Evolutionary conservation across 2,329 filamentous ascomycete species (phyloP).

Genomic region (Clarireedia paspali): DNA sequence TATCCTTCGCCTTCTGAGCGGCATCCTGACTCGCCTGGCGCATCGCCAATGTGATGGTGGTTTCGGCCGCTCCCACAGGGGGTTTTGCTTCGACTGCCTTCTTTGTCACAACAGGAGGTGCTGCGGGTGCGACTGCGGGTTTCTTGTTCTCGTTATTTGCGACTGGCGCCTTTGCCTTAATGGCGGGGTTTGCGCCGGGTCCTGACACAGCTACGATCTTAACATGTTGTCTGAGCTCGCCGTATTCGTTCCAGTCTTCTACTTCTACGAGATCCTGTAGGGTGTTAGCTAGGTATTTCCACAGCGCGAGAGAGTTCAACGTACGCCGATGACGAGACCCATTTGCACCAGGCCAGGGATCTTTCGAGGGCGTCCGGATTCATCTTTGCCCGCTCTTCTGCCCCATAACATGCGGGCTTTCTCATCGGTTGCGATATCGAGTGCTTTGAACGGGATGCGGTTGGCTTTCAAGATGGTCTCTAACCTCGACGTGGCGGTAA

Average conservation of each 20-base stretch:
- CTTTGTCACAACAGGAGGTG: constrained; percentile 13
- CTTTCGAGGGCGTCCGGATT: constrained; percentile 57
- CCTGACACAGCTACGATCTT: constrained; percentile 9
- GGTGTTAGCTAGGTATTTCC: constrained; percentile 11
- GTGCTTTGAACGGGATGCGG: constrained; percentile 83
- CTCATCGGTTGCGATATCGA: constrained; percentile 87
- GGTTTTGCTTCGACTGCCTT: constrained; percentile 12
- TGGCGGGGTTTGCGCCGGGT: constrained; percentile 14
- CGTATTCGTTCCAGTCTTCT: constrained; percentile 99
- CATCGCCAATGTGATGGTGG: constrained; percentile 36
- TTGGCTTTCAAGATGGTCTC: constrained; percentile 96
- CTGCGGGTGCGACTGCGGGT: constrained; percentile 21
- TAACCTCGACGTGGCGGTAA: constrained; percentile 89
- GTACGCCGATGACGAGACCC: constrained; percentile 75
- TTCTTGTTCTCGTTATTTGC: constrained; percentile 28
- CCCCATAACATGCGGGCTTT: constrained; percentile 85
- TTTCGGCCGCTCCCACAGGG: constrained; percentile 17
- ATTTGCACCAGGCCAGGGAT: constrained; percentile 84
- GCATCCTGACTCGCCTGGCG: constrained; percentile 57
- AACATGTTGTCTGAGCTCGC: constrained; percentile 80
- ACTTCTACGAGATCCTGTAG: constrained; percentile 81
- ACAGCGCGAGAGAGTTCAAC: constrained; percentile 31
- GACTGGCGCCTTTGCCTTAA: constrained; percentile 23
- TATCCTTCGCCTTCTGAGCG: constrained; percentile 55
- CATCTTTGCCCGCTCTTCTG: constrained; percentile 68